Percentiles rank a stretch among this genome's conserved stretches.
Conservation (phyloP, 768 basidiomycete species). For the Terana coerulea region DNA sequence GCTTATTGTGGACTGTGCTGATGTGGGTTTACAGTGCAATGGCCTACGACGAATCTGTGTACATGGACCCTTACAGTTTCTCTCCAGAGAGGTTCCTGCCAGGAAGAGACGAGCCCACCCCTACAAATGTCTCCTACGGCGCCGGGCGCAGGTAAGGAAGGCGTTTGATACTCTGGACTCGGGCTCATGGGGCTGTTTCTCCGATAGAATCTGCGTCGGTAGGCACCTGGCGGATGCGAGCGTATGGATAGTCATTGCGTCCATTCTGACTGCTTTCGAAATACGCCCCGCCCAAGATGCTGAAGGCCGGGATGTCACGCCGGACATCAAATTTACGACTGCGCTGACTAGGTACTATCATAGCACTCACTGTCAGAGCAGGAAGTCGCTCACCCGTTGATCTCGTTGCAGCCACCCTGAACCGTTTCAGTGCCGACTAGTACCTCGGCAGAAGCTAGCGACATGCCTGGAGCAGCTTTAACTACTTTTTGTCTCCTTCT, state of each 20-base stretch:
- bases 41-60: slow-evolving; percentile 28
- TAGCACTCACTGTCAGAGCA: not conserved
- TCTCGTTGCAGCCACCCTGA: not conserved
- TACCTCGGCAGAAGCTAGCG: not conserved
- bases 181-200: too few species aligned
- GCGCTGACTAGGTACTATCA: slow-evolving; percentile 5
- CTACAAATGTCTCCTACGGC: slow-evolving; percentile 5
- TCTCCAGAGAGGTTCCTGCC: slow-evolving; percentile 10
- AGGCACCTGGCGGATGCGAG: slow-evolving; percentile 19
- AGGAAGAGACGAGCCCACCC: not conserved
- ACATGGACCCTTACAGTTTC: slow-evolving; percentile 28
- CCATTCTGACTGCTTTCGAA: slow-evolving; percentile 20
- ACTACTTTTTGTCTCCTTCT: too few species aligned
- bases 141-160: slow-evolving; percentile 13
- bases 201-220: slow-evolving; percentile 21
- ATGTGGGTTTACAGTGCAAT: slow-evolving; percentile 3
- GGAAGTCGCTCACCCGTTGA: not conserved
- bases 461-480: too few species aligned
- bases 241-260: slow-evolving; percentile 20
- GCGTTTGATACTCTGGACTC: too few species aligned
- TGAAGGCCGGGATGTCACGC: slow-evolving; percentile 13
- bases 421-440: not conserved
- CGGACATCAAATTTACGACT: not conserved
- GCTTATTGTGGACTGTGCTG: too few species aligned
- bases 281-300: slow-evolving; percentile 17